Evolutionary conservation across 1,284 basidiomycete genomes (phyloP).

Genomic region (Puccinia novopanici): DNA sequence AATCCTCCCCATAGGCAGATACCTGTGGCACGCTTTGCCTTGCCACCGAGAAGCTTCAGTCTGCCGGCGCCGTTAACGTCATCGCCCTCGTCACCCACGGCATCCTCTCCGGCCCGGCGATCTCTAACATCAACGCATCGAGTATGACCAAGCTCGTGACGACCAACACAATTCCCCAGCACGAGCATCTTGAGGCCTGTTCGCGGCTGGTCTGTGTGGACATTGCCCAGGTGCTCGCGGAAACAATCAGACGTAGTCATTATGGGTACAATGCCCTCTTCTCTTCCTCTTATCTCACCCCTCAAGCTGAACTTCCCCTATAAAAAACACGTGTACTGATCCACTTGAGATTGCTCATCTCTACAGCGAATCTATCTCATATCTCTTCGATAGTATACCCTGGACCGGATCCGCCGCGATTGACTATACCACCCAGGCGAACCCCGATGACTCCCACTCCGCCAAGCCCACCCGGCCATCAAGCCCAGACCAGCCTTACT

Average conservation of each 20-base stretch:
- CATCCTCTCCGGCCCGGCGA: slow-evolving; percentile 85
- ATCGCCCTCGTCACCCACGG: slow-evolving; percentile 97
- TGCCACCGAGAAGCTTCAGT: slow-evolving; percentile 82
- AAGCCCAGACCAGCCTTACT: background rate
- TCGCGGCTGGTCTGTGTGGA: slow-evolving; percentile 93
- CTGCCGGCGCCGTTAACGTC: slow-evolving; percentile 83
- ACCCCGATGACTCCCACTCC: slow-evolving; percentile 12
- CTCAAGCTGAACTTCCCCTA: no score
- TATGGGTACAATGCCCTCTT: slow-evolving; percentile 55
- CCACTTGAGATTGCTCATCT: background rate
- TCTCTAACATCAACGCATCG: slow-evolving; percentile 68
- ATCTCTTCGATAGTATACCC: slow-evolving; percentile 46
- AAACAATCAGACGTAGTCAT: slow-evolving; percentile 85
- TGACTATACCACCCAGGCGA: slow-evolving; percentile 50
- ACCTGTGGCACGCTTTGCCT: slow-evolving; percentile 96
- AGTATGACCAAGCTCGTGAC: slow-evolving; percentile 88
- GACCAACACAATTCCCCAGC: slow-evolving; percentile 95
- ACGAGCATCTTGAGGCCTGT: slow-evolving; percentile 73
- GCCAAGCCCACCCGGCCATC: slow-evolving; percentile 16
- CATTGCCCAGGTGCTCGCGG: slow-evolving; percentile 89
- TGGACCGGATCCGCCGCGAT: slow-evolving; percentile 42
- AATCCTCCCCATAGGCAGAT: slow-evolving; percentile 66
- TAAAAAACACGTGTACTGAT: background rate
- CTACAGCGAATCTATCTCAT: slow-evolving; percentile 49
- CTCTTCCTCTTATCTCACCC: background rate